phyloP scores from a whole-genome alignment of 805 yeast genomes.

The Myxozyma melibiosi region DNA sequence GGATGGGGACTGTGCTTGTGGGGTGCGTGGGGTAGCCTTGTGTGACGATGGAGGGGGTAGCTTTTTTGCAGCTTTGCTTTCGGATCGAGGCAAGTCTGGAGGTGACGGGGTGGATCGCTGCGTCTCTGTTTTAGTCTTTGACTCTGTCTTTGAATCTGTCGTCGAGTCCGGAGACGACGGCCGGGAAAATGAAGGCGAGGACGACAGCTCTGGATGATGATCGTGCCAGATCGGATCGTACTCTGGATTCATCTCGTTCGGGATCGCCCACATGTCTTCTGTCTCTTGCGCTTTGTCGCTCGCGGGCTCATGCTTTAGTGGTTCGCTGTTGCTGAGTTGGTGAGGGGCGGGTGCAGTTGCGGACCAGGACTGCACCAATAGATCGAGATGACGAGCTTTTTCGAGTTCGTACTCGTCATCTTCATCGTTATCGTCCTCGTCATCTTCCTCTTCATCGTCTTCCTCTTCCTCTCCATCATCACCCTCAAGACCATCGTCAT shows the following conservation, averaged over 20 bases:
- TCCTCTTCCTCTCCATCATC: background rate
- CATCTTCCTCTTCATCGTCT: slow-evolving; percentile 1
- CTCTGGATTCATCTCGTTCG: slow-evolving; percentile 4
- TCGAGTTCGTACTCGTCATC: background rate
- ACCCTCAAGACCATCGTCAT: too few species aligned
- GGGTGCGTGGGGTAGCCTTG: too few species aligned
- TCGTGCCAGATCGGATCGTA: slow-evolving; percentile 11
- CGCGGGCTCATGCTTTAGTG: too few species aligned
- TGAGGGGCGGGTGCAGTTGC: background rate
- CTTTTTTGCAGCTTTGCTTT: background rate
- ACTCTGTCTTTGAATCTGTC: too few species aligned
- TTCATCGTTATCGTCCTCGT: background rate
- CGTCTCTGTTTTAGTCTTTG: too few species aligned
- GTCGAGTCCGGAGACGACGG: too few species aligned
- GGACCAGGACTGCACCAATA: slow-evolving; percentile 4
- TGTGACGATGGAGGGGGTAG: background rate
- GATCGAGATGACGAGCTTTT: background rate
- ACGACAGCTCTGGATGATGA: slow-evolving; percentile 6
- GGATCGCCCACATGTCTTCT: background rate
- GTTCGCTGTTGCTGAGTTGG: too few species aligned
- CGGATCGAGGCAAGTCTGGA: background rate
- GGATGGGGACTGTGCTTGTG: too few species aligned
- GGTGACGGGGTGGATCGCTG: too few species aligned
- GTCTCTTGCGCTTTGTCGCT: background rate
- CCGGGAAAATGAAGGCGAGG: too few species aligned